Evolutionary conservation across 2,329 filamentous ascomycete species (phyloP).

Genomic region (Fonsecaea pugnacius): DNA sequence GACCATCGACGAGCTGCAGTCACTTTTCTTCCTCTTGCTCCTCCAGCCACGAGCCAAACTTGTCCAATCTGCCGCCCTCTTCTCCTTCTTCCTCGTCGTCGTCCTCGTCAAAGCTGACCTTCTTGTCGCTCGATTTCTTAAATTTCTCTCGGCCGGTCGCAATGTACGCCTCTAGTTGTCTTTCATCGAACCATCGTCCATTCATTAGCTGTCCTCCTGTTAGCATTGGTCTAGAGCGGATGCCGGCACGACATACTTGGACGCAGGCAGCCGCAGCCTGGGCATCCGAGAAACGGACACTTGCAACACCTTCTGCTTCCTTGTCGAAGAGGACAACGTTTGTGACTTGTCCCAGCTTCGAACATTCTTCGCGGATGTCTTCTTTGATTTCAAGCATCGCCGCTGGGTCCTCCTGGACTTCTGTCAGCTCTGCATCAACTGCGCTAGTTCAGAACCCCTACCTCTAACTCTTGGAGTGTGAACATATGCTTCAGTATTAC

Average conservation of each 20-base stretch:
- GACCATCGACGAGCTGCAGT: neutral
- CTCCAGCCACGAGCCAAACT: slow-evolving; percentile 55
- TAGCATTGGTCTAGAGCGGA: neutral
- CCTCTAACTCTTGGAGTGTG: slow-evolving; percentile 77
- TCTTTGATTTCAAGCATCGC: slow-evolving; percentile 90
- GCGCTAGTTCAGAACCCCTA: slow-evolving; percentile 34
- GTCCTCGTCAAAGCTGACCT: slow-evolving; percentile 51
- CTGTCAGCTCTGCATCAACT: slow-evolving; percentile 9
- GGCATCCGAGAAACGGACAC: slow-evolving; percentile 75
- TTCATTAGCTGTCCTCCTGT: slow-evolving; percentile 64
- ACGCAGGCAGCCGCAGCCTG: slow-evolving; percentile 75
- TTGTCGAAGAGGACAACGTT: slow-evolving; percentile 90
- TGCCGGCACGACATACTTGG: slow-evolving; percentile 41
- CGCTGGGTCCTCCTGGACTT: slow-evolving; percentile 70
- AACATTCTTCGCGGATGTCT: slow-evolving; percentile 87
- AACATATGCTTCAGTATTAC: slow-evolving; percentile 95
- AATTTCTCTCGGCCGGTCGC: slow-evolving; percentile 74
- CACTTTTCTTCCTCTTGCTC: slow-evolving; percentile 50
- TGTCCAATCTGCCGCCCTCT: slow-evolving; percentile 50
- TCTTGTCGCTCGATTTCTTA: slow-evolving; percentile 64
- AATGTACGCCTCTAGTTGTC: slow-evolving; percentile 71
- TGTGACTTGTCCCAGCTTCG: slow-evolving; percentile 82
- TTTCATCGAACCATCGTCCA: slow-evolving; percentile 77
- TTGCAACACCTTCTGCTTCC: slow-evolving; percentile 82
- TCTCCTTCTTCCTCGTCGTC: slow-evolving; percentile 53